These are phyloP conservation scores for Allomyces javanicus DNA, from an alignment of 192 early-diverging fungal genomes.

Conservation along the genomic window DNA sequence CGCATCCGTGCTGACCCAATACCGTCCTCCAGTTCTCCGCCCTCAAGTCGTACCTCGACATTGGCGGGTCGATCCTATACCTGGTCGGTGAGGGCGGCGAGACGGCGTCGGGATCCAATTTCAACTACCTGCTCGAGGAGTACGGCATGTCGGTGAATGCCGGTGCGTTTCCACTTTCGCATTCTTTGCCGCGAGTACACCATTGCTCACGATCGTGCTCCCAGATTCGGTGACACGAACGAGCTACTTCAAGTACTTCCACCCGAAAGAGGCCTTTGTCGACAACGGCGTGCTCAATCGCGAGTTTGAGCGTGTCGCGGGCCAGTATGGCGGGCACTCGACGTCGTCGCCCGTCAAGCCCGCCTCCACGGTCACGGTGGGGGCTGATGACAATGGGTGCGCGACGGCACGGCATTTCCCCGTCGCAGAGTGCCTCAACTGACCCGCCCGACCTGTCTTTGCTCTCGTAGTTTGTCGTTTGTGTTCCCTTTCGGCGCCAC, in stretches of 20 bases:
- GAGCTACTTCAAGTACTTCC: conserved; percentile 38
- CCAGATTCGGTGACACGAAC: conserved; percentile 33
- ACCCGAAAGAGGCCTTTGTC: conserved; percentile 43
- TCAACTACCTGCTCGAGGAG: conserved; percentile 46
- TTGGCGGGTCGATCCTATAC: conserved; percentile 39
- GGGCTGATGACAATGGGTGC: too few relatives aligned
- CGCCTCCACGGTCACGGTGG: too few relatives aligned
- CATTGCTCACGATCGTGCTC: conserved; percentile 1
- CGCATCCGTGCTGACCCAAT: too few relatives aligned
- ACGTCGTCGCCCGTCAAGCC: too few relatives aligned
- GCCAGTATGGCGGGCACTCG: conserved; percentile 11
- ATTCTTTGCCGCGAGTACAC: not conserved
- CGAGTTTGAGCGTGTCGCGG: conserved; percentile 35
- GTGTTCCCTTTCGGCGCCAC: conserved; percentile 42
- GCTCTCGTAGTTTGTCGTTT: conserved; percentile 19
- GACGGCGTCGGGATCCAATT: conserved; percentile 30
- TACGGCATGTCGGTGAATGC: conserved; percentile 41
- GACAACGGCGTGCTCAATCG: conserved; percentile 37
- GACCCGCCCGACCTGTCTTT: not conserved
- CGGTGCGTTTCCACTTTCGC: conserved; percentile 9
- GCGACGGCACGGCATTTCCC: too few relatives aligned
- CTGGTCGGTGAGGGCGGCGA: conserved; percentile 41
- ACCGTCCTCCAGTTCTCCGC: conserved; percentile 21
- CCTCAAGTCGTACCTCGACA: conserved; percentile 32
- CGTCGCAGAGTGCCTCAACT: too few relatives aligned